These are phyloP conservation scores for Hypoxylon cercidicola DNA, from an alignment of 495 filamentous ascomycete genomes.

Conservation along the genomic window DNA sequence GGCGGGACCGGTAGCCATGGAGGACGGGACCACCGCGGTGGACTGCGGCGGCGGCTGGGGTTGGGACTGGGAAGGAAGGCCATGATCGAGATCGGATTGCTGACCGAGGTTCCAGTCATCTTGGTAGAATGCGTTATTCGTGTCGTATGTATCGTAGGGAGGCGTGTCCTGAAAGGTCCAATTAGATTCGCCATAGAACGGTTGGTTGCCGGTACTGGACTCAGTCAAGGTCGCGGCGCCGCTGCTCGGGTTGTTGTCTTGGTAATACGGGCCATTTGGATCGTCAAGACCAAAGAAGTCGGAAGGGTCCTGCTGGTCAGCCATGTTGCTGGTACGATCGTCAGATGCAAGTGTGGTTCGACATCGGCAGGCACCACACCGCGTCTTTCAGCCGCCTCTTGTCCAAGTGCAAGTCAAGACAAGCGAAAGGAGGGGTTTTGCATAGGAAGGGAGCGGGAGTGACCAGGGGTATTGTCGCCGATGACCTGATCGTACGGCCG, in stretches of 20 bases:
- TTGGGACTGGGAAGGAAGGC: conserved; percentile 30
- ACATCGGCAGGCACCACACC: conserved; percentile 46
- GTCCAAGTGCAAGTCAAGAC: conserved; percentile 29
- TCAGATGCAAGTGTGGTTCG: conserved; percentile 49
- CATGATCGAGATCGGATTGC: conserved; percentile 39
- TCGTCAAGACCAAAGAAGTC: conserved; percentile 48
- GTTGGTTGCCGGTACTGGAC: conserved; percentile 43
- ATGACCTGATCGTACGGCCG: conserved; percentile 42
- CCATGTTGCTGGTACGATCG: conserved; percentile 50
- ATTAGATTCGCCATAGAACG: conserved; percentile 48
- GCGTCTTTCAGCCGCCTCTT: conserved; percentile 37
- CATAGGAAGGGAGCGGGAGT: conserved; percentile 32
- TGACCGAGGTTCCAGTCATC: conserved; percentile 46
- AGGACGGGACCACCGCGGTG: conserved; percentile 30
- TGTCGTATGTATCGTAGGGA: conserved; percentile 54
- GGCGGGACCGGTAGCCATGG: conserved; percentile 24
- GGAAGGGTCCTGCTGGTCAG: conserved; percentile 44
- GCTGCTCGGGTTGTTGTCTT: conserved; percentile 40
- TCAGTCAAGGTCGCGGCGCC: conserved; percentile 44
- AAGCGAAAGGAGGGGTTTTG: conserved; percentile 44
- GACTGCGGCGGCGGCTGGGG: conserved; percentile 29
- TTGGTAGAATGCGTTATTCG: conserved; percentile 46
- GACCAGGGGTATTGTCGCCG: conserved; percentile 37
- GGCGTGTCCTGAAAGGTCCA: conserved; percentile 58
- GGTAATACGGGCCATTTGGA: conserved; percentile 44